These are phyloP conservation scores for Trypanosoma mega DNA, from an alignment of 208 protist genomes.

Conservation along the genomic window DNA sequence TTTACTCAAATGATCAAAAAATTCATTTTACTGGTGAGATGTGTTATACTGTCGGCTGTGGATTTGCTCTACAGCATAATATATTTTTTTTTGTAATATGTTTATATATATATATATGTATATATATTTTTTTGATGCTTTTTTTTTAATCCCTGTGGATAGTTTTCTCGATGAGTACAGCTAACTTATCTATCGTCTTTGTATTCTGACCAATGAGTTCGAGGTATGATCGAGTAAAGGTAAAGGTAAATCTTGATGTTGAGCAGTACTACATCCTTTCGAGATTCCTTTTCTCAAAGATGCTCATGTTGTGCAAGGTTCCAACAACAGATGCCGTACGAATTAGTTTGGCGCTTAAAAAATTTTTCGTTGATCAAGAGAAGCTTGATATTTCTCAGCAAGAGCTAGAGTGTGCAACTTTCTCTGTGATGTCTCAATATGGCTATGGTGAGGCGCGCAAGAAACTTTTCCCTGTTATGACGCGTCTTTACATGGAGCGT, in stretches of 20 bases:
- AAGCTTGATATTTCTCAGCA: slow-evolving; percentile 38
- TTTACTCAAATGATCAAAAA: no score
- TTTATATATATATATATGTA: no score
- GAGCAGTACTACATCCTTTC: slow-evolving; percentile 68
- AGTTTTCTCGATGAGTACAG: neutral
- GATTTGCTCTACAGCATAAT: no score
- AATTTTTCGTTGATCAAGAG: slow-evolving; percentile 44
- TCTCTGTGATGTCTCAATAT: slow-evolving; percentile 26
- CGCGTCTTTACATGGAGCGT: slow-evolving; percentile 42
- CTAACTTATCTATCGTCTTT: neutral
- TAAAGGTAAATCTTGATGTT: slow-evolving; percentile 45
- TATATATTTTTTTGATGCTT: neutral
- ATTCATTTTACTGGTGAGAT: no score
- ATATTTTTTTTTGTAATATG: no score
- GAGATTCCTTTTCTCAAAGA: slow-evolving; percentile 58
- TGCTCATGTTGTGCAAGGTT: slow-evolving; percentile 63
- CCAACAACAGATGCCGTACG: slow-evolving; percentile 37
- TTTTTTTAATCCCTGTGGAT: neutral
- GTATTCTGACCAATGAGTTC: slow-evolving; percentile 43
- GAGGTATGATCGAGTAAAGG: slow-evolving; percentile 68
- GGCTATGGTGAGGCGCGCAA: slow-evolving; percentile 34
- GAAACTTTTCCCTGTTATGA: slow-evolving; percentile 42
- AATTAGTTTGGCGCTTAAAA: slow-evolving; percentile 61
- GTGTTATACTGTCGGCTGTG: no score
- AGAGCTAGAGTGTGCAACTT: slow-evolving; percentile 37